Conservation (phyloP, 176 grass and related monocot species). For the Aegilops sharonensis region DNA sequence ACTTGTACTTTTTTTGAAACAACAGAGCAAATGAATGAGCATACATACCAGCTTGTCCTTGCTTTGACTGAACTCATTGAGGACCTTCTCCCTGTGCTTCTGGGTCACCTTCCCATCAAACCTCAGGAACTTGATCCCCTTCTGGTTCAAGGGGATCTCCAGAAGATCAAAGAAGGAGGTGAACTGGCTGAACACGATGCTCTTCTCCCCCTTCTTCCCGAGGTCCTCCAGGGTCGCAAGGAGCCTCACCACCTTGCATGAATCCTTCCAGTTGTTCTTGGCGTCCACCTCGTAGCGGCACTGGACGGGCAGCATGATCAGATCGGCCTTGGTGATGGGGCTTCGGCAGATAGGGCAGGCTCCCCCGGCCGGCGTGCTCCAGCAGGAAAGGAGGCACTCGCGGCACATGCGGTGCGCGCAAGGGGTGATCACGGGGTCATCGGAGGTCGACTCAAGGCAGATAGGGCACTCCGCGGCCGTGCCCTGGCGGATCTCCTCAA, state of each 20-base stretch:
- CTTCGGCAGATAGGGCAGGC: slow-evolving; percentile 70
- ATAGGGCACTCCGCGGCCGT: slow-evolving; percentile 72
- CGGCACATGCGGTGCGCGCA: slow-evolving; percentile 81
- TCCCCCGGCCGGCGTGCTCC: slow-evolving; percentile 49
- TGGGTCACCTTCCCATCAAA: slow-evolving; percentile 79
- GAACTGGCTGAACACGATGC: slow-evolving; percentile 94
- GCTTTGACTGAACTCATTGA: slow-evolving; percentile 78
- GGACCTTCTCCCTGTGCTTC: slow-evolving; percentile 63
- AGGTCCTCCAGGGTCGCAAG: slow-evolving; percentile 51
- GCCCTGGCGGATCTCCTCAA: slow-evolving; percentile 74
- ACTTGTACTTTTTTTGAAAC: background rate
- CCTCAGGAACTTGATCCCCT: slow-evolving; percentile 66
- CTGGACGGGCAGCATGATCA: slow-evolving; percentile 64
- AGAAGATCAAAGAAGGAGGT: slow-evolving; percentile 90
- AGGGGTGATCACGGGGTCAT: slow-evolving; percentile 81
- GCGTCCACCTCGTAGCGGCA: slow-evolving; percentile 60
- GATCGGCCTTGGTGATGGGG: slow-evolving; percentile 47
- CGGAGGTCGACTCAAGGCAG: slow-evolving; percentile 85
- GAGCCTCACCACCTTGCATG: slow-evolving; percentile 69
- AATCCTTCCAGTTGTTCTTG: slow-evolving; percentile 89
- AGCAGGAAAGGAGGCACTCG: slow-evolving; percentile 77
- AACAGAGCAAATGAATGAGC: background rate
- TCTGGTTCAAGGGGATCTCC: slow-evolving; percentile 60
- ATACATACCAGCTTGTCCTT: slow-evolving; percentile 60
- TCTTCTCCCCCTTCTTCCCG: slow-evolving; percentile 66